Conservation (phyloP, 75 land plant species). For the Adiantum capillusveneris region DNA sequence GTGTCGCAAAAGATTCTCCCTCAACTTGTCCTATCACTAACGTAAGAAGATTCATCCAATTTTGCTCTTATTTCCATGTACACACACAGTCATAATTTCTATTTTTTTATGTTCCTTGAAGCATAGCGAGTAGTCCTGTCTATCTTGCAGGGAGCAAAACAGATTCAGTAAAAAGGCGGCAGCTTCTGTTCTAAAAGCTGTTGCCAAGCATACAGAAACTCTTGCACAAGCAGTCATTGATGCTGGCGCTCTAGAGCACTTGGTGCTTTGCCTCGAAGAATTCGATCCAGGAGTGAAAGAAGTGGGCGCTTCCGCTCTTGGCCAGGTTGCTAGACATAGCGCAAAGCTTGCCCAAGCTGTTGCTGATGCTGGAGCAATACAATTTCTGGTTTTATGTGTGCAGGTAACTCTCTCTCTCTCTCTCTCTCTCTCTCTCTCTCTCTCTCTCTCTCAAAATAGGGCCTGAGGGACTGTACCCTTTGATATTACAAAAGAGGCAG, state of each 20-base stretch:
- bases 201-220: slow-evolving; percentile 22
- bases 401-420: slow-evolving; percentile 12
- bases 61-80: too few relatives aligned
- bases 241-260: slow-evolving; percentile 11
- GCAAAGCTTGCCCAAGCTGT: slow-evolving; percentile 19
- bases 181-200: slow-evolving; percentile 19
- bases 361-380: slow-evolving; percentile 22
- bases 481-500: too few relatives aligned
- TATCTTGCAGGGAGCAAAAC: slow-evolving; percentile 26
- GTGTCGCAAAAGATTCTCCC: slow-evolving; percentile 20
- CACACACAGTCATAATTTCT: too few relatives aligned
- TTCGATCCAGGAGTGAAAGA: slow-evolving; percentile 30
- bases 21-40: slow-evolving; percentile 15
- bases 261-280: slow-evolving; percentile 20
- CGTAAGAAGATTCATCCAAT: too few relatives aligned
- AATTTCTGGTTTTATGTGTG: slow-evolving; percentile 13
- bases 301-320: slow-evolving; percentile 23
- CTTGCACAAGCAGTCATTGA: slow-evolving; percentile 26
- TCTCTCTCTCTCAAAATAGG: too few relatives aligned
- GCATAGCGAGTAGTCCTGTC: too few relatives aligned
- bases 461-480: too few relatives aligned
- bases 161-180: slow-evolving; percentile 20
- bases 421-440: too few relatives aligned
- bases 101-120: too few relatives aligned
- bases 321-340: slow-evolving; percentile 25